phyloP scores from a whole-genome alignment of 805 yeast species.

The Cyberlindnera mrakii region DNA sequence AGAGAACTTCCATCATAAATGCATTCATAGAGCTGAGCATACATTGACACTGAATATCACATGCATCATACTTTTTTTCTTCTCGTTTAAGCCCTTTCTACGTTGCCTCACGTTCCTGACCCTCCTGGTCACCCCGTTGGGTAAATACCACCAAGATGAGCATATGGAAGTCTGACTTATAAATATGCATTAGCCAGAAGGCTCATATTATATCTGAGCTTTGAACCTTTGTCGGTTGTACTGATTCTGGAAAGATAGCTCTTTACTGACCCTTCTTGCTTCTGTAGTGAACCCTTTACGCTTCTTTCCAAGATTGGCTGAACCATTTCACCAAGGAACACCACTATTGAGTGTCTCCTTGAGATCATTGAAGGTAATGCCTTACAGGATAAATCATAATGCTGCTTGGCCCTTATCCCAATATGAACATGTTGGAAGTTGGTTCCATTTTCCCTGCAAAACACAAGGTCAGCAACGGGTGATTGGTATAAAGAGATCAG shows the following conservation, averaged over 20 bases:
- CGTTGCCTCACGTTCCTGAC: too few species aligned
- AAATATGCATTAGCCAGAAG: background rate
- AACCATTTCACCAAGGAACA: conserved; percentile 3
- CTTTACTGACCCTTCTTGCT: background rate
- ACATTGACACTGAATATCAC: too few species aligned
- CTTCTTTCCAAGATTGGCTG: background rate
- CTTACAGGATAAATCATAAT: conserved; percentile 4
- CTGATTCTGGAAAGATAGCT: background rate
- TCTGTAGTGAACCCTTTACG: background rate
- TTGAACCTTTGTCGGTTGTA: background rate
- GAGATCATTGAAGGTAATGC: conserved; percentile 27
- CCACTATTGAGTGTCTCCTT: conserved; percentile 47
- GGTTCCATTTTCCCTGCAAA: background rate
- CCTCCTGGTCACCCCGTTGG: background rate
- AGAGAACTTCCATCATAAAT: background rate
- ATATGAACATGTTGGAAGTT: background rate
- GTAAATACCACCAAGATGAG: background rate
- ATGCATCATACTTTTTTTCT: too few species aligned
- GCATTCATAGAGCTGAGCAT: too few species aligned
- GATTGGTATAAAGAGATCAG: conserved; percentile 8
- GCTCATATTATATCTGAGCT: background rate
- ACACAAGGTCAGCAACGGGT: too few species aligned
- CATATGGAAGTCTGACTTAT: background rate
- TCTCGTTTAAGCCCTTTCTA: too few species aligned
- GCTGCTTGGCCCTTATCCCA: conserved; percentile 2